phyloP scores from a whole-genome alignment of 768 basidiomycete species.

The Leccinum boreale region DNA sequence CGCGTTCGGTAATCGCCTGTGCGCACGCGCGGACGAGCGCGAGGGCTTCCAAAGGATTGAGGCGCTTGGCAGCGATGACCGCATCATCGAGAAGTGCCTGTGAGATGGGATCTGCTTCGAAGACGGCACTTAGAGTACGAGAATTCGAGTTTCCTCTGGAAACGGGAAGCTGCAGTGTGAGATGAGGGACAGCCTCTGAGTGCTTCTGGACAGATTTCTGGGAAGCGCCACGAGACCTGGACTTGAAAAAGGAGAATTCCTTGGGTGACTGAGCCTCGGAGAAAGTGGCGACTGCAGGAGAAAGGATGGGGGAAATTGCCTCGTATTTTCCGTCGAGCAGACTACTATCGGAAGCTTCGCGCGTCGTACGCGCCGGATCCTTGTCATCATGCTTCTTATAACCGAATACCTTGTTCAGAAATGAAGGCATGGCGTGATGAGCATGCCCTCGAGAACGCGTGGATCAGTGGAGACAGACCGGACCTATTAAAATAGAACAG shows the following conservation, averaged over 20 bases:
- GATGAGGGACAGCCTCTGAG: constrained; percentile 42
- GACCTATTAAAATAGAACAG: not conserved
- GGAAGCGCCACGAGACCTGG: constrained; percentile 40
- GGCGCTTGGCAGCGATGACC: constrained; percentile 52
- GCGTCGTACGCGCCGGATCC: constrained; percentile 29
- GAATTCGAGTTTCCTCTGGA: constrained; percentile 46
- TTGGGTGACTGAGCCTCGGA: constrained; percentile 22
- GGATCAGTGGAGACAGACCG: constrained; percentile 12
- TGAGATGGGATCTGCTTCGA: constrained; percentile 56
- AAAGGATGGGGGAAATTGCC: constrained; percentile 50
- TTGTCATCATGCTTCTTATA: constrained; percentile 65
- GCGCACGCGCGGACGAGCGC: constrained; percentile 65
- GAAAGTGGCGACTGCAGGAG: constrained; percentile 31
- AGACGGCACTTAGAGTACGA: constrained; percentile 52
- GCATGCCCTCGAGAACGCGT: constrained; percentile 13
- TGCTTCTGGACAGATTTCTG: constrained; percentile 36
- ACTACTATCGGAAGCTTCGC: constrained; percentile 38
- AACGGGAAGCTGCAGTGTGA: constrained; percentile 60
- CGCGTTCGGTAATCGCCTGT: constrained; percentile 60
- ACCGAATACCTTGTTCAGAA: constrained; percentile 75
- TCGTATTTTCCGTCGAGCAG: constrained; percentile 76
- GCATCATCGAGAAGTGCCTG: constrained; percentile 47
- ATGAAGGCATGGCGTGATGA: constrained; percentile 49
- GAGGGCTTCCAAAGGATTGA: constrained; percentile 63
- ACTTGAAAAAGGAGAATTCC: constrained; percentile 50